These are phyloP conservation scores for Obba rivulosa DNA, from an alignment of 768 basidiomycete species.

Conservation along the genomic window DNA sequence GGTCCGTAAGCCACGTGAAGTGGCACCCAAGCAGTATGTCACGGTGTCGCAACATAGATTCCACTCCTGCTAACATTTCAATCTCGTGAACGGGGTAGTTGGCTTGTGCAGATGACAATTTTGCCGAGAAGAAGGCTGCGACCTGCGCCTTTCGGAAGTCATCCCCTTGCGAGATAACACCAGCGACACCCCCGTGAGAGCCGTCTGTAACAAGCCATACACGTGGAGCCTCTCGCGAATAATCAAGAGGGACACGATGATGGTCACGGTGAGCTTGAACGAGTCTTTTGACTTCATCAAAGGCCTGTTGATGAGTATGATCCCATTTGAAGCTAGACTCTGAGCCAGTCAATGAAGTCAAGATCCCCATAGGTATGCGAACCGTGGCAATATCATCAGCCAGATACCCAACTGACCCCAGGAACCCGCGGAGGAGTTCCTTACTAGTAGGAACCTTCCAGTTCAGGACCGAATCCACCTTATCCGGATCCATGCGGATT, in stretches of 20 bases:
- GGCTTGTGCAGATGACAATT: constrained; percentile 19
- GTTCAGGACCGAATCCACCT: constrained; percentile 31
- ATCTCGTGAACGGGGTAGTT: constrained; percentile 37
- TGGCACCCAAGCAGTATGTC: constrained; percentile 17
- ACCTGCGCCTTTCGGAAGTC: constrained; percentile 11
- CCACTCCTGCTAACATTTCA: constrained; percentile 30
- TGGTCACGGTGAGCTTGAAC: constrained; percentile 11
- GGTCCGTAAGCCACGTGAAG: constrained; percentile 24
- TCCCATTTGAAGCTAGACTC: constrained; percentile 20
- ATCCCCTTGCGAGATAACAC: constrained; percentile 18
- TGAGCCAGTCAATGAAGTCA: constrained; percentile 17
- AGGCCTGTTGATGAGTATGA: constrained; percentile 26
- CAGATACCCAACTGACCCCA: constrained; percentile 27
- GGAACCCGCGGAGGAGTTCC: constrained; percentile 30
- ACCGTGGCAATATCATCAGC: constrained; percentile 28
- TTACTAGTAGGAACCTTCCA: constrained; percentile 26
- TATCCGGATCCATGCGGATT: constrained; percentile 39
- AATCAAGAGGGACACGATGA: constrained; percentile 20
- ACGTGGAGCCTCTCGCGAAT: constrained; percentile 10
- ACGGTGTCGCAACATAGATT: constrained; percentile 31
- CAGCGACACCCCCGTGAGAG: constrained; percentile 12
- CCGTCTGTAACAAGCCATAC: constrained; percentile 24
- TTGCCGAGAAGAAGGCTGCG: constrained; percentile 23
- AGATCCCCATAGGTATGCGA: constrained; percentile 33
- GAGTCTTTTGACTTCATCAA: constrained; percentile 20